Base-by-base conservation (phyloP, 1,284 basidiomycete species). In the Pterulicium gracile region DNA sequence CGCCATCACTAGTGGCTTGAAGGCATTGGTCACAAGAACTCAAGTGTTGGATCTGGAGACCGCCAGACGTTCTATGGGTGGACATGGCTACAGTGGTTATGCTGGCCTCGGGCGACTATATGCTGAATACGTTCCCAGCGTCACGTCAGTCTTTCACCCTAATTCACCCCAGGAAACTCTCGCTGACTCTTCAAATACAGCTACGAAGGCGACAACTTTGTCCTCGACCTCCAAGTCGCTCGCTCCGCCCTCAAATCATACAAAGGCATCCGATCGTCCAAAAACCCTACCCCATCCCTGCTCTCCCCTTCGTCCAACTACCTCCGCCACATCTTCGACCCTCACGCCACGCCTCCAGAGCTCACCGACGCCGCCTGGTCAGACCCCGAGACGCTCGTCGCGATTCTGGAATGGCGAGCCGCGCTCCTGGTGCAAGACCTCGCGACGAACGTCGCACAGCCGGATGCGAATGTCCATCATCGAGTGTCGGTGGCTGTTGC, bases 141-240 rank as follows among this genome's bases (percentile, higher is more conserved):
- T 73, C 48, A 87, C 83, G 72, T 82, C 18, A 21, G 22, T 44
- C 44, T 18, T 15, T 20, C 21, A 34, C 21, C 35, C 2, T 18
- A 20, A 2, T 44, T 46, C 42, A 42, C 43, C 51, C n/a, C n/a
- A 24, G 21, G 15, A 34, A 17, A 7, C 20, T 14, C 7, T 22
- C 17, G 10, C 42, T 40, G 10, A 32, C 13, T 40, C 21, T 42
- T n/a, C 24, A 40, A 22, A 20, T 20, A 2, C 49, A 83, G 79
- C 1, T 86, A 75, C 53, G 84, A 88, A 64, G 84, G 84, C 15
- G 85, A 88, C 55, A 87, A 88, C 58, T 87, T 75, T 52, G 79
- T 88, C 4, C 68, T 88, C 1, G 78, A 83, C 52, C 70, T 77
- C 42, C 85, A 88, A 61, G 82, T 85, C 32, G 76, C 82, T 20